phyloP scores from a whole-genome alignment of 495 filamentous ascomycete genomes.

The Chlorociboria aeruginascens region DNA sequence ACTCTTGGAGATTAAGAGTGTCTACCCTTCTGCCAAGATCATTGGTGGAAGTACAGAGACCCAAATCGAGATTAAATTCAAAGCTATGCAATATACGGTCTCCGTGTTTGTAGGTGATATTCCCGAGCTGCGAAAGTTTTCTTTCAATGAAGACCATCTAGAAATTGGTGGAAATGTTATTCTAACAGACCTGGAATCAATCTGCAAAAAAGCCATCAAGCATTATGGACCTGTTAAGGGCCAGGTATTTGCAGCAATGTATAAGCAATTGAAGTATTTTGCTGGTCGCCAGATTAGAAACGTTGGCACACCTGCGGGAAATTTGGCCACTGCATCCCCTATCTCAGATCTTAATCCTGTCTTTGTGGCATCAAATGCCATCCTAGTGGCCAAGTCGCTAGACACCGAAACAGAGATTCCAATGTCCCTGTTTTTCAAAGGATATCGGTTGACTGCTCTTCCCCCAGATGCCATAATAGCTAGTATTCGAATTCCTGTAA shows the following conservation, averaged over 20 bases:
- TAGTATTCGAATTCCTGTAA: constrained; percentile 70
- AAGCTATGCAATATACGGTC: constrained; percentile 76
- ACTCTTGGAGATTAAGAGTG: constrained; percentile 78
- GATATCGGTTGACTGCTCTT: constrained; percentile 77
- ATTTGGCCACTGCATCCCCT: constrained; percentile 87
- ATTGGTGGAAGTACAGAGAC: constrained; percentile 96
- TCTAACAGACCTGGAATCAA: constrained; percentile 68
- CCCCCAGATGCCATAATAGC: constrained; percentile 74
- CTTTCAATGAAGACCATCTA: constrained; percentile 65
- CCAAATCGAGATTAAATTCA: constrained; percentile 98
- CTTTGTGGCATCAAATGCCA: constrained; percentile 75
- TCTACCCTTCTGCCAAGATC: constrained; percentile 78
- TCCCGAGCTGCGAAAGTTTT: constrained; percentile 68
- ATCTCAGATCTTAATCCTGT: constrained; percentile 96
- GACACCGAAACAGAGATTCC: constrained; percentile 65
- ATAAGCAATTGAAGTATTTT: constrained; percentile 82
- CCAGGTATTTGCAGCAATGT: constrained; percentile 62
- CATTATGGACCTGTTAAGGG: constrained; percentile 60
- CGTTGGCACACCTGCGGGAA: constrained; percentile 91
- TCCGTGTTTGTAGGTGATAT: constrained; percentile 95
- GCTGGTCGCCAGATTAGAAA: constrained; percentile 93
- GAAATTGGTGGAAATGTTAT: constrained; percentile 88
- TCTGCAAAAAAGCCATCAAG: constrained; percentile 64
- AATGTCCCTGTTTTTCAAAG: constrained; percentile 88
- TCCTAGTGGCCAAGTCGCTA: constrained; percentile 64